These are phyloP conservation scores for Lachnellula occidentalis DNA, from an alignment of 2,329 filamentous ascomycete genomes.

Conservation along the genomic window DNA sequence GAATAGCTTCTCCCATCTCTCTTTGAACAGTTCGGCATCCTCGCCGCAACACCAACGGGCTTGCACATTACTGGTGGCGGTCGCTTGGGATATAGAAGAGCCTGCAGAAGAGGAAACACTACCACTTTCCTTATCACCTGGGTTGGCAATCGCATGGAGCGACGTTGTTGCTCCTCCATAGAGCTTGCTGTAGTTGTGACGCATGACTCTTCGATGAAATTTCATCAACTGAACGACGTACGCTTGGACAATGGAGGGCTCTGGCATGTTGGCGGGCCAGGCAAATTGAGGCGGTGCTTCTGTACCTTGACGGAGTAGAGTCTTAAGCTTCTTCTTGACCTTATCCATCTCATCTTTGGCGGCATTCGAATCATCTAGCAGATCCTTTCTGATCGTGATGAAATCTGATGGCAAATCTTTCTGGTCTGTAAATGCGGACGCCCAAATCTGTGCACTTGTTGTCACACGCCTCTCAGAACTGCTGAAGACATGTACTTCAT, in stretches of 20 bases:
- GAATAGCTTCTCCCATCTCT: slow-evolving; percentile 98
- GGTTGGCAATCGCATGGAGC: slow-evolving; percentile 51
- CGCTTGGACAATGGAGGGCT: slow-evolving; percentile 87
- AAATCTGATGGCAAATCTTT: slow-evolving; percentile 81
- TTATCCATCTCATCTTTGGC: slow-evolving; percentile 99
- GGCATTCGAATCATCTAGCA: slow-evolving; percentile 94
- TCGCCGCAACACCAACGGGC: slow-evolving; percentile 94
- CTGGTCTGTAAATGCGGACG: slow-evolving; percentile 78
- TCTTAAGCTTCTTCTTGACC: slow-evolving; percentile 98
- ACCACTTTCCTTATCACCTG: slow-evolving; percentile 34
- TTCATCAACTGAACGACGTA: slow-evolving; percentile 96
- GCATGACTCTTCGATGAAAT: slow-evolving; percentile 92
- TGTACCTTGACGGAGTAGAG: slow-evolving; percentile 83
- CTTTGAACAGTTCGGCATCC: slow-evolving; percentile 88
- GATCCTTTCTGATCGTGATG: slow-evolving; percentile 86
- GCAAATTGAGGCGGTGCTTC: slow-evolving; percentile 92
- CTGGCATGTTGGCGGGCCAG: slow-evolving; percentile 94
- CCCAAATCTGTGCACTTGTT: slow-evolving; percentile 95
- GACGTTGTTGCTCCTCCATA: slow-evolving; percentile 61
- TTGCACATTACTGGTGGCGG: slow-evolving; percentile 67
- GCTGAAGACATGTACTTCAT: slow-evolving; percentile 91
- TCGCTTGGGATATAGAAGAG: slow-evolving; percentile 53
- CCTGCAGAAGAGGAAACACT: slow-evolving; percentile 34
- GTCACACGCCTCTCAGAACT: slow-evolving; percentile 93
- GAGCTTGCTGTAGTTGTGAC: slow-evolving; percentile 82